phyloP scores from a whole-genome alignment of 2,329 filamentous ascomycete species.

The Penicillium sp. region DNA sequence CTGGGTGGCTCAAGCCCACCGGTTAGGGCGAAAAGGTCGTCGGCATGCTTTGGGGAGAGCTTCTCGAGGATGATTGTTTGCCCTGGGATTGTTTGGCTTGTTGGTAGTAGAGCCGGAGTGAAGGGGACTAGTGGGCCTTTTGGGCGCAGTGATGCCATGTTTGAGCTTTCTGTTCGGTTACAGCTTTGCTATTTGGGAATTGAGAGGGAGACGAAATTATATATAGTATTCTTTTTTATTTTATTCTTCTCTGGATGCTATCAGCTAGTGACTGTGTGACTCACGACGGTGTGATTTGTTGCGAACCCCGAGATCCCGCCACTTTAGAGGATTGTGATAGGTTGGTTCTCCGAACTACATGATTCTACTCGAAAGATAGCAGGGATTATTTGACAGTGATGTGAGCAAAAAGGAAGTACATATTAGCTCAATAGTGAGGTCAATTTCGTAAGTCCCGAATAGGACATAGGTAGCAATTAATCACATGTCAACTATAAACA shows the following conservation, averaged over 20 bases:
- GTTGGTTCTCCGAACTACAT: conserved; percentile 2
- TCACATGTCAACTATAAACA: background rate
- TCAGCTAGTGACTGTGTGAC: background rate
- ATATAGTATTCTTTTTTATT: background rate
- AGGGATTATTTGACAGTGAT: background rate
- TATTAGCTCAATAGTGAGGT: background rate
- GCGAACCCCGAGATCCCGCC: background rate
- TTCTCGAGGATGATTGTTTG: conserved; percentile 31
- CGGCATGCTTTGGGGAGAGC: conserved; percentile 29
- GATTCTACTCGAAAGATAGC: background rate
- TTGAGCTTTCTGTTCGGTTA: background rate
- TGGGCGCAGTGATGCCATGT: conserved; percentile 10
- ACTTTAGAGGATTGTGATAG: background rate
- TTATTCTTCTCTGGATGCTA: background rate
- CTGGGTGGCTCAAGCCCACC: conserved; percentile 23
- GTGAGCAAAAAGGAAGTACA: background rate
- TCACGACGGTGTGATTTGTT: conserved; percentile 5
- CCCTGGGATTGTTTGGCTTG: conserved; percentile 17
- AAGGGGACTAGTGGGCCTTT: conserved; percentile 14
- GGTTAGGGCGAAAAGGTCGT: conserved; percentile 31
- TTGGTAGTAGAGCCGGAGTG: conserved; percentile 11
- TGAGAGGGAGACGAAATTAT: background rate
- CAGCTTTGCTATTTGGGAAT: background rate
- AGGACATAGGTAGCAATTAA: background rate
- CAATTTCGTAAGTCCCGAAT: background rate